Conservation (phyloP, 2,329 filamentous ascomycete species). For the Aspergillus costaricaensis region DNA sequence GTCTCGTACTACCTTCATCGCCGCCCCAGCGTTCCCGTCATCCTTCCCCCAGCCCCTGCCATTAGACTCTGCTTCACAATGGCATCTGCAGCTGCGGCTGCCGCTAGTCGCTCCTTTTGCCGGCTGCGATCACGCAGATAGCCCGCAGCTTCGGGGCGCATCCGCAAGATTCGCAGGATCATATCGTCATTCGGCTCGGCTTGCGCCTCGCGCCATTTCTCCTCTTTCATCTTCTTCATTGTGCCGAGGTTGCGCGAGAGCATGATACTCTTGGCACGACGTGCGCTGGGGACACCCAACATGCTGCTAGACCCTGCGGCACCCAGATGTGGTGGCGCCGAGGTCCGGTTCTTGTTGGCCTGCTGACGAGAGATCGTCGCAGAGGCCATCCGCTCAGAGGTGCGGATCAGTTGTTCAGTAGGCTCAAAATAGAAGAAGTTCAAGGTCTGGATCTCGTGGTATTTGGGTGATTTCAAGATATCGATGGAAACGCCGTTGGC, state of each 20-base stretch:
- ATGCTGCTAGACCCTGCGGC: conserved; percentile 46
- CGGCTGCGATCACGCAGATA: conserved; percentile 90
- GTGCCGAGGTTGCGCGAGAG: conserved; percentile 91
- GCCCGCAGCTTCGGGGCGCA: conserved; percentile 84
- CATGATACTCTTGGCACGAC: conserved; percentile 74
- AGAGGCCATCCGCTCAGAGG: conserved; percentile 93
- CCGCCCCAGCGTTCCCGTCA: conserved; percentile 48
- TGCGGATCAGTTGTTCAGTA: conserved; percentile 86
- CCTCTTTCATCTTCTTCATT: conserved; percentile 93
- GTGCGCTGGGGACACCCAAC: conserved; percentile 50
- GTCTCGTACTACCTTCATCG: conserved; percentile 22
- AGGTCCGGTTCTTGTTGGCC: conserved; percentile 65
- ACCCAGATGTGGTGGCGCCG: conserved; percentile 62
- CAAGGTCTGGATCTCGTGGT: conserved; percentile 91
- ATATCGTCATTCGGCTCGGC: conserved; percentile 97
- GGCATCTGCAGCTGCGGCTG: conserved; percentile 84
- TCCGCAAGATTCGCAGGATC: conserved; percentile 90
- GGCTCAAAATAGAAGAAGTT: conserved; percentile 99
- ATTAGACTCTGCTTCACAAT: conserved; percentile 92
- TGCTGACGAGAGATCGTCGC: conserved; percentile 80
- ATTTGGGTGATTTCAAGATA: conserved; percentile 94
- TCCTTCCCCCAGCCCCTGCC: conserved; percentile 56
- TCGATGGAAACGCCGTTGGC: conserved; percentile 86
- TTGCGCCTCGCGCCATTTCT: conserved; percentile 92
- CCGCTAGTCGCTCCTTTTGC: conserved; percentile 90